phyloP scores from a whole-genome alignment of 768 basidiomycete species.

The Lactifluus echinatus region DNA sequence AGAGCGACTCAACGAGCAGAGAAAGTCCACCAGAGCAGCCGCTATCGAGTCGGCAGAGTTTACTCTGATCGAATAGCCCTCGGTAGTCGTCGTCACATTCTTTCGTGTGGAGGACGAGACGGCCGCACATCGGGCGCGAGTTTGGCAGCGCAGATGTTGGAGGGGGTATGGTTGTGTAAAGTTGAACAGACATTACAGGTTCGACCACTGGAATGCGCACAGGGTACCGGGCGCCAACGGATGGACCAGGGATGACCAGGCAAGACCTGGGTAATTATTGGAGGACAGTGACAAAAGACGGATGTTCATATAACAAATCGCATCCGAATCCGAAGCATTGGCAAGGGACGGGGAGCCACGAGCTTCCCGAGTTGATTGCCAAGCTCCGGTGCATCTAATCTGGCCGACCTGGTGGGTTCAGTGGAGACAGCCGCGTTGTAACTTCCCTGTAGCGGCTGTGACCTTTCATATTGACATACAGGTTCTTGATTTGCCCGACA shows the following conservation, averaged over 20 bases:
- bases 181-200: constrained; percentile 5
- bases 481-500: constrained; percentile 4
- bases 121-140: background rate
- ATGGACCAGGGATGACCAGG: constrained; percentile 2
- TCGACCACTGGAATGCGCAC: constrained; percentile 4
- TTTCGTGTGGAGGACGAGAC: constrained; percentile 6
- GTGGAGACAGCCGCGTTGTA: constrained; percentile 9
- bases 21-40: background rate
- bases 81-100: background rate
- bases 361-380: constrained; percentile 10
- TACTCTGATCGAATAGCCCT: background rate
- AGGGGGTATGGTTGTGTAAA: background rate
- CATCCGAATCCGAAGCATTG: constrained; percentile 11
- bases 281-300: background rate
- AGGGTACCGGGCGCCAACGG: constrained; percentile 8
- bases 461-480: constrained; percentile 4
- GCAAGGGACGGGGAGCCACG: constrained; percentile 8
- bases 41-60: background rate
- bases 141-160: background rate
- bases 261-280: constrained; percentile 10
- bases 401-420: constrained; percentile 11
- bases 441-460: background rate
- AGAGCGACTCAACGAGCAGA: constrained; percentile 18
- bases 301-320: constrained; percentile 13
- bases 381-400: constrained; percentile 6